Evolutionary conservation across 768 basidiomycete species (phyloP).

Genomic region (Phaffia tasmanica): DNA sequence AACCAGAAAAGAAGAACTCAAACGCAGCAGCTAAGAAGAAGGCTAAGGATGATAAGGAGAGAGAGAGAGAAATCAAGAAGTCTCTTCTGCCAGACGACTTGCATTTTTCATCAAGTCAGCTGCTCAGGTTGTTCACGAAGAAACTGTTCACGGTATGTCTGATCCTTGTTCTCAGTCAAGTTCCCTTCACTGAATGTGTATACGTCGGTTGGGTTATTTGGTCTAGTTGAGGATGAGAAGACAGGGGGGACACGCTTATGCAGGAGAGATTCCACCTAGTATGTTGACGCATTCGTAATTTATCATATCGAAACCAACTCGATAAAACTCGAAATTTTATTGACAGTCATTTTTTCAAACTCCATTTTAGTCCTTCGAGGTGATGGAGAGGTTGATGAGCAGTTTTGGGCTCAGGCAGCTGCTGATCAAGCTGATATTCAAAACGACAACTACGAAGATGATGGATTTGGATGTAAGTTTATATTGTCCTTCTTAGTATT

Average conservation of each 20-base stretch:
- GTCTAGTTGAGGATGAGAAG: slow-evolving; percentile 79
- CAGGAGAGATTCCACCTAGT: background rate
- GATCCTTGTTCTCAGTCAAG: slow-evolving; percentile 23
- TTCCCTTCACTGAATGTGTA: background rate
- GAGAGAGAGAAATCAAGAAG: slow-evolving; percentile 59
- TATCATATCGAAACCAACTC: background rate
- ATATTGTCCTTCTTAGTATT: background rate
- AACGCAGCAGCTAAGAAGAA: slow-evolving; percentile 18
- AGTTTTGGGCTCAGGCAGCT: slow-evolving; percentile 94
- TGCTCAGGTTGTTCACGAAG: slow-evolving; percentile 64
- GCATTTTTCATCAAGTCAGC: slow-evolving; percentile 84
- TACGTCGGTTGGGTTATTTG: background rate
- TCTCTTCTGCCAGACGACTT: slow-evolving; percentile 88
- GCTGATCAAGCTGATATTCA: slow-evolving; percentile 51
- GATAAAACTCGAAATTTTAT: background rate
- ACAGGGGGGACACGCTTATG: slow-evolving; percentile 40
- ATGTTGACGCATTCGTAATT: background rate
- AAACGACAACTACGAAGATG: slow-evolving; percentile 46
- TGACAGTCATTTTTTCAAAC: background rate
- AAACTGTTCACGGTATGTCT: slow-evolving; percentile 15
- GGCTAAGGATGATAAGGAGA: slow-evolving; percentile 39
- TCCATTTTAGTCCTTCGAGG: slow-evolving; percentile 43
- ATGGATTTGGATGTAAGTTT: slow-evolving; percentile 38
- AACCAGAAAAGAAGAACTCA: background rate
- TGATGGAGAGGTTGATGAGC: slow-evolving; percentile 82